Conservation (phyloP, 305 asterid genomes). For the Fraxinus sp. region DNA sequence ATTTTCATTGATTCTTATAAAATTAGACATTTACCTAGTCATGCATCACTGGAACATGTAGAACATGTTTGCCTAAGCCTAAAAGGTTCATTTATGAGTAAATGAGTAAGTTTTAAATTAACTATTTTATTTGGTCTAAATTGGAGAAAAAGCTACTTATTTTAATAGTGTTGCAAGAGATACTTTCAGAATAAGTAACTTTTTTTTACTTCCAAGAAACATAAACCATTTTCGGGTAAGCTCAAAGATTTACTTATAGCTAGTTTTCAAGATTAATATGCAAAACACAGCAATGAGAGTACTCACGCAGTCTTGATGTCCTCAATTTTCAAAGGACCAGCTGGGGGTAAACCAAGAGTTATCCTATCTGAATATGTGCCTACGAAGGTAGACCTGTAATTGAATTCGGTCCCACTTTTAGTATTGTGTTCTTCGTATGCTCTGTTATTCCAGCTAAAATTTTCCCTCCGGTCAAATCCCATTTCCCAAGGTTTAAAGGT, state of each 20-base stretch:
- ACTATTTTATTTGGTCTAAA: background rate
- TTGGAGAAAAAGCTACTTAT: background rate
- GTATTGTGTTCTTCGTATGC: constrained; percentile 34
- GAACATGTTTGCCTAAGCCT: background rate
- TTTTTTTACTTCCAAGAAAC: background rate
- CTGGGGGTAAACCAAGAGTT: constrained; percentile 68
- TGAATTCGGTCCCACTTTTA: constrained; percentile 37
- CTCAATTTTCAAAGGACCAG: constrained; percentile 72
- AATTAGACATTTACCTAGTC: background rate
- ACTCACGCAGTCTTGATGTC: constrained; percentile 94
- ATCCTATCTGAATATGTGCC: constrained; percentile 57
- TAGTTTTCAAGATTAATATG: background rate
- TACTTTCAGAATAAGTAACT: background rate
- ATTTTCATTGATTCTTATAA: background rate
- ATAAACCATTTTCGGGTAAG: background rate
- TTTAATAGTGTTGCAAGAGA: background rate
- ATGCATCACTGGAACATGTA: background rate
- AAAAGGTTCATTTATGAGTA: background rate
- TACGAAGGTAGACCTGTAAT: constrained; percentile 25
- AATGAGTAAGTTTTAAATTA: background rate
- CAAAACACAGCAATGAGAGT: constrained; percentile 10
- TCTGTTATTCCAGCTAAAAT: constrained; percentile 37
- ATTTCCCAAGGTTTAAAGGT: constrained; percentile 40
- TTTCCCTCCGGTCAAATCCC: constrained; percentile 50
- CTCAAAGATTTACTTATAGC: background rate